Percentiles rank a stretch among this genome's conserved stretches.
These are phyloP conservation scores for Aphanomyces euteiches DNA, from an alignment of 352 stramenopile genomes.

Conservation along the genomic window DNA sequence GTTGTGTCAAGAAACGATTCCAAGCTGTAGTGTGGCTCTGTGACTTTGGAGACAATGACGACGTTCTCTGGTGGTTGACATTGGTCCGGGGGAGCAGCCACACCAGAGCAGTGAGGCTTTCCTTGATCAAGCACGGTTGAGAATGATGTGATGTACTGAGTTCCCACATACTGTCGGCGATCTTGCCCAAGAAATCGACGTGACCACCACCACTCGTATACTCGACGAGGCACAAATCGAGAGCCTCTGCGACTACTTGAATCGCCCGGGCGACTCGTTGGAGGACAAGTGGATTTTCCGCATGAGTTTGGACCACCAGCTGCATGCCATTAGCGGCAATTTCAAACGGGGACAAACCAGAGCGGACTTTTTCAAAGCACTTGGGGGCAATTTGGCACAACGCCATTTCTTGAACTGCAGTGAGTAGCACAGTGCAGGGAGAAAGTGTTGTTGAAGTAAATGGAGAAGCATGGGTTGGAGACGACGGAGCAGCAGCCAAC, in stretches of 20 bases:
- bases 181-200: constrained; percentile 49
- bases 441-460: constrained; percentile 12
- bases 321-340: constrained; percentile 38
- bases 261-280: constrained; percentile 40
- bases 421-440: constrained; percentile 43
- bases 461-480: constrained; percentile 8
- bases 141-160: constrained; percentile 53
- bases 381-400: constrained; percentile 39
- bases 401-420: constrained; percentile 56
- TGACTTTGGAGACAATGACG: neutral
- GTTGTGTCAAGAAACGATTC: constrained; percentile 44
- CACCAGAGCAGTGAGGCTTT: constrained; percentile 61
- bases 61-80: neutral
- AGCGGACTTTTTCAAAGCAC: constrained; percentile 50
- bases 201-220: constrained; percentile 47
- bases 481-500: constrained; percentile 33
- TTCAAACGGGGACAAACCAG: constrained; percentile 54
- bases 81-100: constrained; percentile 56
- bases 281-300: constrained; percentile 38
- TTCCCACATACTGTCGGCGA: constrained; percentile 46
- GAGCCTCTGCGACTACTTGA: constrained; percentile 13
- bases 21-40: constrained; percentile 31
- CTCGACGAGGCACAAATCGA: constrained; percentile 36
- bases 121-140: constrained; percentile 34
- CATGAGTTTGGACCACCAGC: constrained; percentile 19